A percentile compares a stretch with the other conserved stretches of the same genome.
Conservation (phyloP, 1,284 basidiomycete genomes). For the Boletus sp. region DNA sequence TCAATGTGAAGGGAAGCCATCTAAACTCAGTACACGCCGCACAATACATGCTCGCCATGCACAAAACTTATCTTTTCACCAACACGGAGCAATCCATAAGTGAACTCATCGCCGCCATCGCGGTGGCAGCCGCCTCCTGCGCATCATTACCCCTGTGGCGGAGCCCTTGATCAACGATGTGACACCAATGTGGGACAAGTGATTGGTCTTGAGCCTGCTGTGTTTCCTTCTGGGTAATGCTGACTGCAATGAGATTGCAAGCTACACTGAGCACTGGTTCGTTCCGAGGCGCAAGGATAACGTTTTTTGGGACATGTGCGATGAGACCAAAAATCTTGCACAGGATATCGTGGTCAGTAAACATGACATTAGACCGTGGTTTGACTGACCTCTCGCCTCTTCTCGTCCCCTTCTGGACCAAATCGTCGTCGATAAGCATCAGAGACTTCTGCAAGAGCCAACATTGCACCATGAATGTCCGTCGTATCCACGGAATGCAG, state of each 20-base stretch:
- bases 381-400: constrained; percentile 38
- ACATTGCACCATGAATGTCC: constrained; percentile 81
- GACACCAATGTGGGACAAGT: constrained; percentile 57
- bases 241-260: constrained; percentile 68
- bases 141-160: constrained; percentile 63
- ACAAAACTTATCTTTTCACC: constrained; percentile 62
- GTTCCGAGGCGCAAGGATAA: constrained; percentile 67
- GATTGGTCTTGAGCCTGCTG: constrained; percentile 35
- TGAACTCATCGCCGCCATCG: constrained; percentile 63
- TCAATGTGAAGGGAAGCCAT: constrained; percentile 46
- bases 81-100: constrained; percentile 60
- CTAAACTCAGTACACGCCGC: constrained; percentile 21
- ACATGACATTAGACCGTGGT: not conserved
- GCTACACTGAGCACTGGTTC: constrained; percentile 72
- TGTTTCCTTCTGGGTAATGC: constrained; percentile 57
- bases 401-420: constrained; percentile 29
- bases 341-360: constrained; percentile 1
- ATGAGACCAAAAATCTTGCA: constrained; percentile 58
- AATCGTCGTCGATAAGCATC: constrained; percentile 41
- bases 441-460: constrained; percentile 71
- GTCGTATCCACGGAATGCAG: constrained; percentile 64
- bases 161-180: constrained; percentile 68
- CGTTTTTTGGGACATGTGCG: constrained; percentile 48
- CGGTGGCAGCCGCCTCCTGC: constrained; percentile 70
- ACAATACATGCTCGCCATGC: constrained; percentile 9